A percentile compares a stretch with the other conserved stretches of the same genome.
Conservation (phyloP, 179 eudicot species). For the Silene noctiflora region DNA sequence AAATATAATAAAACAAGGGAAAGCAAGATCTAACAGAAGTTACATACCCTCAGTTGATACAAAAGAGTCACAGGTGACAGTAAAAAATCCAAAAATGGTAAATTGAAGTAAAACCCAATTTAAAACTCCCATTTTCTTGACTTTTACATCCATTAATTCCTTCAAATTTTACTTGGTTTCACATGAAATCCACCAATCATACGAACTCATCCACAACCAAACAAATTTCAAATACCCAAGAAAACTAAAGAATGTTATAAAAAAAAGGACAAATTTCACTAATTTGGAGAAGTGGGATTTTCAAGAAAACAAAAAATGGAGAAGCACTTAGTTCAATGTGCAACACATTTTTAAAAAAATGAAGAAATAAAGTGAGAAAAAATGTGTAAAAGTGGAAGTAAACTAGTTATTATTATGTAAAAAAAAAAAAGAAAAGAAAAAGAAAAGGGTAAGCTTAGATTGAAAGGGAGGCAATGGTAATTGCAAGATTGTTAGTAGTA, state of each 20-base stretch:
- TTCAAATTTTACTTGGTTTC: neutral
- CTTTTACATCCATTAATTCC: neutral
- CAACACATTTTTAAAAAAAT: neutral
- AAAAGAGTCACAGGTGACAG: conserved; percentile 43
- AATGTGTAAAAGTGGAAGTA: neutral
- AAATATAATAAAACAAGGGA: neutral
- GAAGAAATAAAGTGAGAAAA: neutral
- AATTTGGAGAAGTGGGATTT: conserved; percentile 26
- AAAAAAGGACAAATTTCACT: conserved; percentile 16
- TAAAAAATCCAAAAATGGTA: conserved; percentile 40
- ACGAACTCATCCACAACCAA: conserved; percentile 33
- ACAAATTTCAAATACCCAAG: neutral
- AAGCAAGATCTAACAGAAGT: conserved; percentile 37
- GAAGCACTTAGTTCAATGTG: conserved; percentile 18
- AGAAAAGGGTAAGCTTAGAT: conserved; percentile 45
- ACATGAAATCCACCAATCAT: conserved; percentile 25
- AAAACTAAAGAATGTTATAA: neutral
- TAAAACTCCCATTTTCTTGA: conserved; percentile 38
- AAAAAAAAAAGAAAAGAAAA: too few relatives aligned
- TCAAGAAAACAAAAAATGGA: conserved; percentile 19
- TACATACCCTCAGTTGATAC: conserved; percentile 54
- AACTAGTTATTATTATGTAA: neutral
- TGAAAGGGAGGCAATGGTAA: conserved; percentile 46
- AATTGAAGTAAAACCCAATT: conserved; percentile 40
- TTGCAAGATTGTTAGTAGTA: neutral